phyloP scores from a whole-genome alignment of 2,329 filamentous ascomycete species.

The Trichoderma semiorbis region DNA sequence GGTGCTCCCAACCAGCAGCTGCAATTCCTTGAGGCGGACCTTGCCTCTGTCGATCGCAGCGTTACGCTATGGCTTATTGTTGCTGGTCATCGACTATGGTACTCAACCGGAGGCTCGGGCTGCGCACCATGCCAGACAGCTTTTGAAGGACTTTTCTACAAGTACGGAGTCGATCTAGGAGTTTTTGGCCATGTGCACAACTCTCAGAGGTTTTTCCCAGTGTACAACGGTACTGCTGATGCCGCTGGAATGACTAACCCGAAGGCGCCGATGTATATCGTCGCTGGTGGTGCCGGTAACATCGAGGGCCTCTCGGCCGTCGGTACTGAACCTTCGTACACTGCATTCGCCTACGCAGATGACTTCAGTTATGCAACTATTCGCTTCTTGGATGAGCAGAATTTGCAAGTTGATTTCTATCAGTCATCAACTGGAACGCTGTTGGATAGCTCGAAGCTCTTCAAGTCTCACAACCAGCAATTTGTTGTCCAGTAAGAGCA shows the following conservation, averaged over 20 bases:
- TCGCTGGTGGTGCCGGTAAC: slow-evolving; percentile 54
- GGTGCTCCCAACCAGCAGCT: slow-evolving; percentile 48
- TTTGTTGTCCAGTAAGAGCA: slow-evolving; percentile 42
- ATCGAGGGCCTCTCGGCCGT: slow-evolving; percentile 49
- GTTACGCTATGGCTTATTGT: slow-evolving; percentile 47
- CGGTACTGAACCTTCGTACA: slow-evolving; percentile 40
- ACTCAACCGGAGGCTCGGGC: slow-evolving; percentile 35
- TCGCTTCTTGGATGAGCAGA: slow-evolving; percentile 42
- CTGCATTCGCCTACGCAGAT: slow-evolving; percentile 47
- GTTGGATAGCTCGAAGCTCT: slow-evolving; percentile 46
- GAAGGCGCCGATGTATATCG: slow-evolving; percentile 34
- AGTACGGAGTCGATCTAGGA: slow-evolving; percentile 55
- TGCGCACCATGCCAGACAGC: slow-evolving; percentile 49
- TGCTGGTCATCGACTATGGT: slow-evolving; percentile 45
- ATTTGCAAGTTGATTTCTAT: slow-evolving; percentile 50
- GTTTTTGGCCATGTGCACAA: slow-evolving; percentile 59
- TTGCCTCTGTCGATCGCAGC: slow-evolving; percentile 52
- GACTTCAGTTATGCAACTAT: slow-evolving; percentile 52
- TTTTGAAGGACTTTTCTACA: slow-evolving; percentile 53
- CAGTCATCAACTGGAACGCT: slow-evolving; percentile 45
- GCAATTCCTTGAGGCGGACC: slow-evolving; percentile 52
- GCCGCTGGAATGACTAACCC: slow-evolving; percentile 36
- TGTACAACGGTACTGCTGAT: slow-evolving; percentile 36
- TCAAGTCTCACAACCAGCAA: slow-evolving; percentile 43
- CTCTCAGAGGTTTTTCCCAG: slow-evolving; percentile 50